phyloP scores from a whole-genome alignment of 176 grass and related monocot genomes.

The barley (Hordeum vulgare) region DNA sequence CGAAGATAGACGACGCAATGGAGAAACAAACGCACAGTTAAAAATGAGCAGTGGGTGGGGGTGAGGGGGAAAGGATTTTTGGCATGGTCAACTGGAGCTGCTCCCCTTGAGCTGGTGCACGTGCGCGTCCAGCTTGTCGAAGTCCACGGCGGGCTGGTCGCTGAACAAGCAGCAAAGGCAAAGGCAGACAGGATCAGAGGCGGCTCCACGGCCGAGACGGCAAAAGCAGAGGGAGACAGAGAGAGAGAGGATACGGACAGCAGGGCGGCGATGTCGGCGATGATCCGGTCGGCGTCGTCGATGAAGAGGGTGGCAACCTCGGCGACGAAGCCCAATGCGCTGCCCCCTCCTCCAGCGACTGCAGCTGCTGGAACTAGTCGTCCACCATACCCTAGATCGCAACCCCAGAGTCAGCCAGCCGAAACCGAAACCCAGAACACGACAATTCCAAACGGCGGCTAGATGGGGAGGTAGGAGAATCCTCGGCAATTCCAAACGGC shows the following conservation, averaged over 20 bases:
- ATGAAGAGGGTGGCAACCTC: conserved; percentile 77
- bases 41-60: neutral
- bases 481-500: no score
- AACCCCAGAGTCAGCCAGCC: neutral
- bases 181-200: neutral
- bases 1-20: neutral
- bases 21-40: neutral
- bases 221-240: neutral
- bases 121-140: conserved; percentile 54
- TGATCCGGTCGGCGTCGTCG: conserved; percentile 62
- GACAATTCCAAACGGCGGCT: neutral
- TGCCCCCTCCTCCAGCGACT: conserved; percentile 57
- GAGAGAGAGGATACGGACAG: conserved; percentile 22
- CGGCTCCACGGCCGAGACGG: neutral
- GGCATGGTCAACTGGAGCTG: conserved; percentile 78
- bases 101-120: conserved; percentile 91
- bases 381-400: conserved; percentile 61
- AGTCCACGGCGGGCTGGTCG: conserved; percentile 58
- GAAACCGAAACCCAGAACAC: neutral
- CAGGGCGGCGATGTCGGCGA: conserved; percentile 37
- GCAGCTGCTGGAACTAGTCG: conserved; percentile 82
- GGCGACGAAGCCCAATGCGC: conserved; percentile 52
- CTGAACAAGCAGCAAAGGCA: conserved; percentile 8
- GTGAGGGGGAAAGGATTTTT: neutral
- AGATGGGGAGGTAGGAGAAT: neutral